Percentiles rank a stretch among this genome's conserved stretches.
These are phyloP conservation scores for Fragaria iinumae DNA, from an alignment of 306 rosid genomes.

Conservation along the genomic window DNA sequence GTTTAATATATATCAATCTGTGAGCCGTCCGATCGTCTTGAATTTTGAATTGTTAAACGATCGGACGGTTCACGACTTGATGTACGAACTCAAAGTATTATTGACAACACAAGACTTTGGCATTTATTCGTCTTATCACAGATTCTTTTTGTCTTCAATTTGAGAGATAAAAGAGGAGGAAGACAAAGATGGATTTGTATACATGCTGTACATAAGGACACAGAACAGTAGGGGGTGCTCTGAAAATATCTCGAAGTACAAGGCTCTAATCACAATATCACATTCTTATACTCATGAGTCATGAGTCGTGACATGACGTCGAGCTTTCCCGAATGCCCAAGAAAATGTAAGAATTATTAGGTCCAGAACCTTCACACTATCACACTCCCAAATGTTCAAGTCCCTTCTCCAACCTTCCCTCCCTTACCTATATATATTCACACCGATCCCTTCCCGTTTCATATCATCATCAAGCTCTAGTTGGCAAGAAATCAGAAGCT, in stretches of 20 bases:
- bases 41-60: no score
- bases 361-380: conserved; percentile 49
- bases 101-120: neutral
- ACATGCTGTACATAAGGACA: neutral
- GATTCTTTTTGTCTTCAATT: neutral
- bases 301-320: neutral
- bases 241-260: neutral
- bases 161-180: neutral
- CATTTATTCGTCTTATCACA: neutral
- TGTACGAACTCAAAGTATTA: neutral
- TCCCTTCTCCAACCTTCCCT: conserved; percentile 46
- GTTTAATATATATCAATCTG: no score
- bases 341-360: conserved; percentile 17
- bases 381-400: conserved; percentile 45
- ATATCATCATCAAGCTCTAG: neutral
- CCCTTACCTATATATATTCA: conserved; percentile 34
- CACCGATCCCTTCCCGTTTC: neutral
- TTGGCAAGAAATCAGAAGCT: neutral
- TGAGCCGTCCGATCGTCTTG: no score
- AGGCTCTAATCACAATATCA: conserved; percentile 4
- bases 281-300: neutral
- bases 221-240: neutral
- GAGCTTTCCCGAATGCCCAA: conserved; percentile 47
- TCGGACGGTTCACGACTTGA: no score
- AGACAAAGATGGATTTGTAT: neutral